These are phyloP conservation scores for Mrakia gelida DNA, from an alignment of 768 basidiomycete genomes.

Conservation along the genomic window DNA sequence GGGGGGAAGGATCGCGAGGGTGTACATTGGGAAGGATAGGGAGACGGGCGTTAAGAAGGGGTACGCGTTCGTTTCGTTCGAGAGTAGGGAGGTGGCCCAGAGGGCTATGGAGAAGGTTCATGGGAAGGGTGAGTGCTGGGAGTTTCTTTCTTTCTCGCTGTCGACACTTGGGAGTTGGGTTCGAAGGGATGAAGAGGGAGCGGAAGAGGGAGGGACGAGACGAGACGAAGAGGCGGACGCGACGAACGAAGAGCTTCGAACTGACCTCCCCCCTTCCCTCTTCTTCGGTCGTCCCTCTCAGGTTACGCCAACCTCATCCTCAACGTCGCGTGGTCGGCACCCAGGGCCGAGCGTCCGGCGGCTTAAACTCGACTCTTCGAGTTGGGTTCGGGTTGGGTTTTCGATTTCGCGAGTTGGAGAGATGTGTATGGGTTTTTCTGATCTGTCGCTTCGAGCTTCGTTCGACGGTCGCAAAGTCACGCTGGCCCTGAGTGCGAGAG, in stretches of 20 bases:
- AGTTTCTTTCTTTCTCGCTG: too few relatives aligned
- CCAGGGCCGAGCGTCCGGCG: conserved; percentile 28
- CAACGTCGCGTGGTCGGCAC: conserved; percentile 57
- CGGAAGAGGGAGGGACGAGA: neutral
- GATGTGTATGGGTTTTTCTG: neutral
- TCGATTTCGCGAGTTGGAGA: neutral
- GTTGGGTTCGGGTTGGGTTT: conserved; percentile 1
- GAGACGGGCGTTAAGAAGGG: conserved; percentile 94
- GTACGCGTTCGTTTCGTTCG: conserved; percentile 96
- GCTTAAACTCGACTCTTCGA: neutral
- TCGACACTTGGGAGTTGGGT: too few relatives aligned
- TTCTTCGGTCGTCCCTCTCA: conserved; percentile 24
- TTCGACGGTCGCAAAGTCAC: too few relatives aligned
- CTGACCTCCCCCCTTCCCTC: neutral
- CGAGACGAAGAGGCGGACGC: neutral
- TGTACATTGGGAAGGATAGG: conserved; percentile 89
- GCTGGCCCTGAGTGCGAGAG: too few relatives aligned
- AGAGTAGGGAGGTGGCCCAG: conserved; percentile 71
- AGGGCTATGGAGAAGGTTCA: conserved; percentile 86
- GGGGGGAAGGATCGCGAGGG: conserved; percentile 62
- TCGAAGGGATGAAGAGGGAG: too few relatives aligned
- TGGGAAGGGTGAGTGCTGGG: conserved; percentile 58
- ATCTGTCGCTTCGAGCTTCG: neutral
- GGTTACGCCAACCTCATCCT: conserved; percentile 83
- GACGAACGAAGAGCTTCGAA: neutral